Conservation (phyloP, 768 basidiomycete species). For the Boletus patriciae region DNA sequence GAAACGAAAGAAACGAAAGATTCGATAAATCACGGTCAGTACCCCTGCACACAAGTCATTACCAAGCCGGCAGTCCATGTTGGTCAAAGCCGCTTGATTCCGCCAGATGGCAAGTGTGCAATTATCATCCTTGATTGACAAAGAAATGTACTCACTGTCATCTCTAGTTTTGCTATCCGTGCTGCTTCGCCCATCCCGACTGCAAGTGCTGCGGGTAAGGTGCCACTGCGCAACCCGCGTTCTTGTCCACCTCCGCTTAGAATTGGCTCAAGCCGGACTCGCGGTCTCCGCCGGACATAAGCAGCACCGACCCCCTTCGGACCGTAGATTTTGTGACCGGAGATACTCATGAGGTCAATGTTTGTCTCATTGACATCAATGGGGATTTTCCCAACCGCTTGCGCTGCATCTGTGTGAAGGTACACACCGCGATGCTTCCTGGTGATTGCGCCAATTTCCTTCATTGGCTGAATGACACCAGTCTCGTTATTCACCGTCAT, state of each 20-base stretch:
- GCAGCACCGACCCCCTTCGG: constrained; percentile 95
- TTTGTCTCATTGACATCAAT: constrained; percentile 95
- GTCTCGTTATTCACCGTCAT: constrained; percentile 99
- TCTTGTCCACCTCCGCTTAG: constrained; percentile 97
- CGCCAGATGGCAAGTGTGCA: constrained; percentile 37
- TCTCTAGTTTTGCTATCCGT: constrained; percentile 87
- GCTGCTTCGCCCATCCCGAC: constrained; percentile 96
- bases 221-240: constrained; percentile 93
- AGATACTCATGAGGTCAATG: constrained; percentile 93
- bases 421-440: constrained; percentile 88
- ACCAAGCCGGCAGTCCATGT: constrained; percentile 49
- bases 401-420: constrained; percentile 97
- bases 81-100: constrained; percentile 45
- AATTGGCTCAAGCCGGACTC: constrained; percentile 93
- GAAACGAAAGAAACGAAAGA: neutral
- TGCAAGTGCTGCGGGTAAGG: constrained; percentile 80
- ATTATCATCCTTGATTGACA: constrained; percentile 44
- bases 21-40: constrained; percentile 51
- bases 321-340: constrained; percentile 97
- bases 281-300: constrained; percentile 88
- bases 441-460: constrained; percentile 86
- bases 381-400: constrained; percentile 89
- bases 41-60: constrained; percentile 91
- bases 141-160: constrained; percentile 67
- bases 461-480: constrained; percentile 95